phyloP scores from a whole-genome alignment of 1,284 basidiomycete species.

The Cystobasidiaceae sp. region DNA sequence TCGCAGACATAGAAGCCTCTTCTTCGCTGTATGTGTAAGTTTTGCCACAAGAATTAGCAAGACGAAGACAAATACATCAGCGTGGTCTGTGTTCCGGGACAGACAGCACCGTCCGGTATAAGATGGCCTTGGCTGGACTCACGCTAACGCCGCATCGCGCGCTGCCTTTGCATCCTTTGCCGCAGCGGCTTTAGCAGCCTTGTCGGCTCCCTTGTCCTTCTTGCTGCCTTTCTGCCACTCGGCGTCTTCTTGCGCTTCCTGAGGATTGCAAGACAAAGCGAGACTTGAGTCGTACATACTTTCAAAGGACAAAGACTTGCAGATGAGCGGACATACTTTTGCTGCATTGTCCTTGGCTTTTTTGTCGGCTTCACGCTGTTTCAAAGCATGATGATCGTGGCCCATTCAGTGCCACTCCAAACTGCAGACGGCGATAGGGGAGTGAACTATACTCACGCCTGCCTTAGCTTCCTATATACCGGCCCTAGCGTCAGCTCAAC shows the following conservation, averaged over 20 bases:
- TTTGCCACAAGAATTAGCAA: too few relatives aligned
- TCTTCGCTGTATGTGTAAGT: constrained; percentile 52
- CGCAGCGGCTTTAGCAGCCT: constrained; percentile 67
- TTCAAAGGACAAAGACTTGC: too few relatives aligned
- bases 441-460: not conserved
- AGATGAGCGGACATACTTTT: constrained; percentile 23
- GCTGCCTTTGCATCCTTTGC: constrained; percentile 56
- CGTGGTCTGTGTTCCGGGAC: constrained; percentile 63
- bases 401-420: not conserved
- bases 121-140: not conserved
- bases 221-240: constrained; percentile 70
- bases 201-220: constrained; percentile 52
- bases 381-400: not conserved
- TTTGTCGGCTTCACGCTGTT: constrained; percentile 29
- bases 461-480: constrained; percentile 25
- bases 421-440: not conserved
- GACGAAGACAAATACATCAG: too few relatives aligned
- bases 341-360: constrained; percentile 17
- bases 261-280: not conserved
- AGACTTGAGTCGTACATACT: too few relatives aligned
- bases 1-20: constrained; percentile 60
- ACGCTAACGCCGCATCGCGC: constrained; percentile 18
- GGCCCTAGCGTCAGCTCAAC: not conserved
- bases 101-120: constrained; percentile 61
- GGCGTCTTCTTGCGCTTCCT: constrained; percentile 61